Evolutionary conservation across 2,329 filamentous ascomycete genomes (phyloP).

Genomic region (Cadophora sp.): DNA sequence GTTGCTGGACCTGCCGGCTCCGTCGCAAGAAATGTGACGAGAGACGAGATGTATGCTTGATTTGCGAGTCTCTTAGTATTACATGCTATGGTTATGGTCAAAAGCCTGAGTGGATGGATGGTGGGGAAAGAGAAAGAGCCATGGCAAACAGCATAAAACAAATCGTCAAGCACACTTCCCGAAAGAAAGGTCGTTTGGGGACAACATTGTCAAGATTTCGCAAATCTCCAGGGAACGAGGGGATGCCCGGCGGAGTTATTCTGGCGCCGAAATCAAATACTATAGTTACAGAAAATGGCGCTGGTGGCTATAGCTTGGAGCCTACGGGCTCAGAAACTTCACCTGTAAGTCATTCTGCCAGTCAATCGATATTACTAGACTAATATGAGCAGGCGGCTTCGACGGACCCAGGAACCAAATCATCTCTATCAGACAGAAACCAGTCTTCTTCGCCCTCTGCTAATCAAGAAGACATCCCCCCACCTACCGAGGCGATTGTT

Average conservation of each 20-base stretch:
- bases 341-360: slow-evolving; percentile 2
- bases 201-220: slow-evolving; percentile 35
- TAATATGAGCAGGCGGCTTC: neutral
- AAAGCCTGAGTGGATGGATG: slow-evolving; percentile 45
- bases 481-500: neutral
- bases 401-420: neutral
- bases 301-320: neutral
- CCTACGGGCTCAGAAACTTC: slow-evolving; percentile 6
- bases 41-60: slow-evolving; percentile 63
- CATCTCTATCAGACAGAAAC: neutral
- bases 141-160: slow-evolving; percentile 60
- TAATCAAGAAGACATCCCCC: neutral
- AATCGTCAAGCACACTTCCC: slow-evolving; percentile 51
- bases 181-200: slow-evolving; percentile 13
- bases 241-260: slow-evolving; percentile 20
- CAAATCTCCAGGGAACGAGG: neutral
- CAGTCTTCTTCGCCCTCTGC: neutral
- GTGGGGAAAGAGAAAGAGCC: slow-evolving; percentile 49
- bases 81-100: slow-evolving; percentile 59
- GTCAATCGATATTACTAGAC: neutral
- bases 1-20: slow-evolving; percentile 70
- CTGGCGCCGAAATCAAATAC: slow-evolving; percentile 32
- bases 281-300: neutral
- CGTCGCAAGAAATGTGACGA: slow-evolving; percentile 72
- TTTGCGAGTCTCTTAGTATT: slow-evolving; percentile 65